Percentiles rank a stretch among this genome's conserved stretches.
Evolutionary conservation across 2,329 filamentous ascomycete species (phyloP).

Genomic region (Trichoderma lentiforme): DNA sequence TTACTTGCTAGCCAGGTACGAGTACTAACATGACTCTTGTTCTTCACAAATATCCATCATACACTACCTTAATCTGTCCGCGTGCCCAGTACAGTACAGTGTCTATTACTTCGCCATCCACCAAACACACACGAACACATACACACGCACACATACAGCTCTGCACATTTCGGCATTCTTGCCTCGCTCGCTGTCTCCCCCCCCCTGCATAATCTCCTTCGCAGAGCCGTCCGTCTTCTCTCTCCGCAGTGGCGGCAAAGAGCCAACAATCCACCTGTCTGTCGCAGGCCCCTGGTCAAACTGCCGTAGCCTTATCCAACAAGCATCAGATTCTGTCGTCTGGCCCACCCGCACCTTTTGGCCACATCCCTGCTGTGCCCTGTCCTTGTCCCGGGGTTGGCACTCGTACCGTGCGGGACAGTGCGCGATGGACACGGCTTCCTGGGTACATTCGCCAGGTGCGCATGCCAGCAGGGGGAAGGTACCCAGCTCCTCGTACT

Average conservation of each 20-base stretch:
- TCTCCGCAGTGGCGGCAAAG: constrained; percentile 15
- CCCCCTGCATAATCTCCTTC: constrained; percentile 21
- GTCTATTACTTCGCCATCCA: neutral
- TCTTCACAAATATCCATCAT: neutral
- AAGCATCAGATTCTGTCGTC: constrained; percentile 5
- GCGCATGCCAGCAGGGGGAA: constrained; percentile 4
- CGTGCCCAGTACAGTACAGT: neutral
- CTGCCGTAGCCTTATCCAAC: constrained; percentile 20
- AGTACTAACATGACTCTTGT: neutral
- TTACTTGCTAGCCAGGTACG: neutral
- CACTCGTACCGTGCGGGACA: neutral
- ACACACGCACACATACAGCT: neutral
- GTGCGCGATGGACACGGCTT: neutral
- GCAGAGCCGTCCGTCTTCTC: neutral
- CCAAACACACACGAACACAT: neutral
- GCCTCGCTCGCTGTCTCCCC: neutral
- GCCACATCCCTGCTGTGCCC: neutral
- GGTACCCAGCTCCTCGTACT: constrained; percentile 1
- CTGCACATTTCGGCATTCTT: constrained; percentile 3
- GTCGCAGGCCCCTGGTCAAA: constrained; percentile 16
- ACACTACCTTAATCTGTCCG: neutral
- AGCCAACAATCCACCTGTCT: neutral
- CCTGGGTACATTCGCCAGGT: neutral
- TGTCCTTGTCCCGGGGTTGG: neutral
- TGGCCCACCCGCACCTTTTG: neutral